Percentiles rank a stretch among this genome's conserved stretches.
These are phyloP conservation scores for Sporothrix pallida DNA, from an alignment of 2,329 filamentous ascomycete genomes.

Conservation along the genomic window DNA sequence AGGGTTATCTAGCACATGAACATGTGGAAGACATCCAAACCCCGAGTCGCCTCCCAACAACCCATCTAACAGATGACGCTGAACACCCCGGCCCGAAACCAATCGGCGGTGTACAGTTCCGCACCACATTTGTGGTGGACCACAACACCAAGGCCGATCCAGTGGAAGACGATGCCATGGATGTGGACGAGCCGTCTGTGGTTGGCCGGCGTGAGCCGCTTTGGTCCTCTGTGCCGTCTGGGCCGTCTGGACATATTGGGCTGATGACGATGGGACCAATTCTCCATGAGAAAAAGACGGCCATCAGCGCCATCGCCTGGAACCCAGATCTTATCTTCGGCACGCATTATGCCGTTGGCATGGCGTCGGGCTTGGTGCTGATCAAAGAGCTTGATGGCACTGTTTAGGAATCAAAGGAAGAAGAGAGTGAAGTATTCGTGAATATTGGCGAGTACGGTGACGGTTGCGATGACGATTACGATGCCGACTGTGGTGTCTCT, in stretches of 20 bases:
- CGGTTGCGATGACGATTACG: too few relatives aligned
- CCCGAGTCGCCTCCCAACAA: background rate
- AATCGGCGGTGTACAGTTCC: background rate
- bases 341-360: slow-evolving; percentile 69
- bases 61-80: too few relatives aligned
- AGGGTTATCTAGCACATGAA: too few relatives aligned
- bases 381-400: slow-evolving; percentile 62
- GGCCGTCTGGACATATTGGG: background rate
- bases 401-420: background rate
- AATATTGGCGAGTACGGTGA: too few relatives aligned
- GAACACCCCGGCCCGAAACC: too few relatives aligned
- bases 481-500: too few relatives aligned
- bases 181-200: slow-evolving; percentile 35
- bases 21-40: slow-evolving; percentile 34
- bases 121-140: background rate
- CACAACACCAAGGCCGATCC: slow-evolving; percentile 29
- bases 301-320: slow-evolving; percentile 68
- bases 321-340: slow-evolving; percentile 70
- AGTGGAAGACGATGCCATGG: slow-evolving; percentile 42
- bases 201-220: background rate
- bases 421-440: too few relatives aligned
- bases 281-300: slow-evolving; percentile 66
- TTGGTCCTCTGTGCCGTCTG: background rate
- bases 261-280: background rate
- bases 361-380: slow-evolving; percentile 70